phyloP scores from a whole-genome alignment of 352 stramenopile genomes.

The Phytophthora crassamura region DNA sequence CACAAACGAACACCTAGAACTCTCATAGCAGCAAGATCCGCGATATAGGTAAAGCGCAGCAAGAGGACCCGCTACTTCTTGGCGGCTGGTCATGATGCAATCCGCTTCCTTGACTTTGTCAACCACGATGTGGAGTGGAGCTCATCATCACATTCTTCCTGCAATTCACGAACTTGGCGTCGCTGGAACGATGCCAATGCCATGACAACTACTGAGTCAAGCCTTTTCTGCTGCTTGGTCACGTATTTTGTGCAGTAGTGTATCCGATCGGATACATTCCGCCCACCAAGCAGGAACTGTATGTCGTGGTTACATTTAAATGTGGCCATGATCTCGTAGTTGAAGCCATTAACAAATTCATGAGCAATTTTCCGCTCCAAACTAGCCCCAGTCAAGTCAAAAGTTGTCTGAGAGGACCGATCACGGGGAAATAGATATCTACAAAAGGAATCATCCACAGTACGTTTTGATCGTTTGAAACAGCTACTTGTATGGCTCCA shows the following conservation, averaged over 20 bases:
- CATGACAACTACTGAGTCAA: neutral
- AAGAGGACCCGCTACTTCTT: too few relatives aligned
- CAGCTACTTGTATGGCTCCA: conserved; percentile 16
- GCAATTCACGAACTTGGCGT: too few relatives aligned
- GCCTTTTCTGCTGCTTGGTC: too few relatives aligned
- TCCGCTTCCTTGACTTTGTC: too few relatives aligned
- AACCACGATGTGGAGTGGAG: too few relatives aligned
- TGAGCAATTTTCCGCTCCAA: conserved; percentile 5
- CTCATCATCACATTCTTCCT: too few relatives aligned
- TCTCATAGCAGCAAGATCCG: too few relatives aligned
- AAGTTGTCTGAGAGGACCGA: neutral
- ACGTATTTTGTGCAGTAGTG: conserved; percentile 6
- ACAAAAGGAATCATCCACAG: neutral
- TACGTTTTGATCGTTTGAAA: conserved; percentile 3
- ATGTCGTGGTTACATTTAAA: conserved; percentile 8
- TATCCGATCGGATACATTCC: neutral
- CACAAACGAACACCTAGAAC: too few relatives aligned
- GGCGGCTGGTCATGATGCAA: too few relatives aligned
- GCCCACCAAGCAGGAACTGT: neutral
- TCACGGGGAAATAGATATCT: conserved; percentile 8
- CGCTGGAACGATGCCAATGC: neutral
- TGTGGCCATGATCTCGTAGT: conserved; percentile 12
- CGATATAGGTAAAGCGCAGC: too few relatives aligned
- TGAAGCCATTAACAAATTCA: conserved; percentile 15
- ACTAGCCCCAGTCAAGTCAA: neutral